phyloP scores from a whole-genome alignment of 805 yeast genomes.

The Naumovozyma baii region DNA sequence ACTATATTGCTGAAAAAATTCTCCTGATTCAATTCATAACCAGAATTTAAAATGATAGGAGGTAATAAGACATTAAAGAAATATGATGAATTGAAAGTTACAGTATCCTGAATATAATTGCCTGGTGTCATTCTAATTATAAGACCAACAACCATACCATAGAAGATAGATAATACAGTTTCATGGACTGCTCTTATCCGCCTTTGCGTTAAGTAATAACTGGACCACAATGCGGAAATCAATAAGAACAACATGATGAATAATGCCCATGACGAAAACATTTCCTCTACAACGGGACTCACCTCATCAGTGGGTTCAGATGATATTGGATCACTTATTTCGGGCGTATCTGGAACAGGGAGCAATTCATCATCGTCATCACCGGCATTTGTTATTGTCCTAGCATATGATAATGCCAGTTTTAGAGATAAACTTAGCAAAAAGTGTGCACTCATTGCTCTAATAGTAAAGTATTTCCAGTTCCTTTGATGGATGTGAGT shows the following conservation, averaged over 20 bases:
- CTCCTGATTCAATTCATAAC: constrained; percentile 92
- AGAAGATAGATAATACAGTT: constrained; percentile 89
- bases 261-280: constrained; percentile 94
- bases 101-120: constrained; percentile 93
- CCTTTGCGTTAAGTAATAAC: constrained; percentile 83
- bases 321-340: constrained; percentile 28
- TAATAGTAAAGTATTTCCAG: no score
- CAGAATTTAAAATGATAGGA: constrained; percentile 91
- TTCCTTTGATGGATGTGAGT: not conserved
- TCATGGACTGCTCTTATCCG: constrained; percentile 95
- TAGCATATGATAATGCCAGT: constrained; percentile 9
- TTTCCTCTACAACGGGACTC: constrained; percentile 88
- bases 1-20: constrained; percentile 90
- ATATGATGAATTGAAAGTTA: constrained; percentile 86
- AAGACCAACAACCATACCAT: constrained; percentile 93
- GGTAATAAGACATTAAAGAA: constrained; percentile 91
- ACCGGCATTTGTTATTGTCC: constrained; percentile 5
- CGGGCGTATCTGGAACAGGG: constrained; percentile 28
- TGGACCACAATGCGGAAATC: constrained; percentile 88
- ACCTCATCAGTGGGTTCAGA: constrained; percentile 54
- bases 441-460: constrained; percentile 7
- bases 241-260: constrained; percentile 74
- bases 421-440: constrained; percentile 10
- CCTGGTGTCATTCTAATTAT: constrained; percentile 89
- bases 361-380: constrained; percentile 32